Conservation (phyloP, 2,329 filamentous ascomycete genomes). For the Thielaviopsis populi region DNA sequence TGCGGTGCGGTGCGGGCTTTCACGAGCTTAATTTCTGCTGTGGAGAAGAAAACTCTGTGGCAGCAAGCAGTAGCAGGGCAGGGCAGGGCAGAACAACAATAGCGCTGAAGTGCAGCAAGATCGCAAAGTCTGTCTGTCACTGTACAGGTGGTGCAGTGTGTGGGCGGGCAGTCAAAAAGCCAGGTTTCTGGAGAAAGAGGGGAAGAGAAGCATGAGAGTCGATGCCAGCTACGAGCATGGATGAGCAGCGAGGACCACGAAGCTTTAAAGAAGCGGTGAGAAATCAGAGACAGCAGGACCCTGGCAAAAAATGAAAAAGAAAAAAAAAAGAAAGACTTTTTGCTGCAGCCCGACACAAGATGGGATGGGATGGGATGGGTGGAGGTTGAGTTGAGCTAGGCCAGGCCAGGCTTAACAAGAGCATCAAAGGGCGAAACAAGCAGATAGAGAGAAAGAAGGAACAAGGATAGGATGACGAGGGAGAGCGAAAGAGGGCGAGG, state of each 20-base stretch:
- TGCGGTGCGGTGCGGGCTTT: background rate
- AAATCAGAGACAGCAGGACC: constrained; percentile 9
- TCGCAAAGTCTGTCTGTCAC: too few species aligned
- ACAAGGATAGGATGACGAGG: background rate
- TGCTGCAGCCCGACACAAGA: background rate
- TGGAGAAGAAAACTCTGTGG: background rate
- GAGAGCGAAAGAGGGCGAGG: background rate
- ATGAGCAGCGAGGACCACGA: constrained; percentile 10
- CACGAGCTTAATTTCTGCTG: background rate
- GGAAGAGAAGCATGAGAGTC: constrained; percentile 6
- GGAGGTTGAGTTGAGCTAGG: background rate
- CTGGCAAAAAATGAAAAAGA: constrained; percentile 1
- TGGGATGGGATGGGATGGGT: background rate
- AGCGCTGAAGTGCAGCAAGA: too few species aligned
- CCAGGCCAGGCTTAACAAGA: background rate
- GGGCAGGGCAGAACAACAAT: too few species aligned
- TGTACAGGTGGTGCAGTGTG: background rate
- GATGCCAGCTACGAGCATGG: background rate
- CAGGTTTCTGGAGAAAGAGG: constrained; percentile 3
- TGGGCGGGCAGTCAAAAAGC: background rate
- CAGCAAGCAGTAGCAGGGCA: background rate
- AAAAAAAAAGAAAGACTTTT: constrained; percentile 3
- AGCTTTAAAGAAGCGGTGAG: constrained; percentile 16
- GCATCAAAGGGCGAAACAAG: background rate
- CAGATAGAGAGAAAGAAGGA: background rate